phyloP scores from a whole-genome alignment of 78 protist species.

The Speleostelium caveatum region DNA sequence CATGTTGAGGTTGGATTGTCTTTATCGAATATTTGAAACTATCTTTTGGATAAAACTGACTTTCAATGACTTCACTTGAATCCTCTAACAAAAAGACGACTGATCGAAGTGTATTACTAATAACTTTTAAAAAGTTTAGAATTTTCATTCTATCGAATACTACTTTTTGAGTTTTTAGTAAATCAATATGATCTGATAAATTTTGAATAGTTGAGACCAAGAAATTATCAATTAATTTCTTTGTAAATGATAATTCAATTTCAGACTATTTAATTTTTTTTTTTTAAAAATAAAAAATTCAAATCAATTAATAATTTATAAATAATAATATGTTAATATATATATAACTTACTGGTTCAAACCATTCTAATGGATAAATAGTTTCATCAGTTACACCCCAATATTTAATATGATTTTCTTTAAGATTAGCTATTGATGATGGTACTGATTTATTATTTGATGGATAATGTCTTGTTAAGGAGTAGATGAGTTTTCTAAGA shows the following conservation, averaged over 20 bases:
- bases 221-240: slow-evolving; percentile 25
- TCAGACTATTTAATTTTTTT: neutral
- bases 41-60: neutral
- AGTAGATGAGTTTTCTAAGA: slow-evolving; percentile 49
- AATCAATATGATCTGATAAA: neutral
- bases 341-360: slow-evolving; percentile 28
- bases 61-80: neutral
- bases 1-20: neutral
- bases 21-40: neutral
- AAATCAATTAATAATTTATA: neutral
- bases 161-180: neutral
- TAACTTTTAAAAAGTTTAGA: slow-evolving; percentile 1
- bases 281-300: neutral
- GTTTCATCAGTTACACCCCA: slow-evolving; percentile 46
- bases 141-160: slow-evolving; percentile 24
- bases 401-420: slow-evolving; percentile 35
- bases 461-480: slow-evolving; percentile 55
- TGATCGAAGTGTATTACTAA: slow-evolving; percentile 8
- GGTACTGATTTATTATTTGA: slow-evolving; percentile 30
- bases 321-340: neutral
- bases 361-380: slow-evolving; percentile 56
- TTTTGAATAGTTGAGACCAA: neutral
- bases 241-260: slow-evolving; percentile 36
- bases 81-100: slow-evolving; percentile 21
- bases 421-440: neutral